Percentiles rank a stretch among this genome's conserved stretches.
Conservation (phyloP, 2,329 filamentous ascomycete species). For the Botryotinia calthae region DNA sequence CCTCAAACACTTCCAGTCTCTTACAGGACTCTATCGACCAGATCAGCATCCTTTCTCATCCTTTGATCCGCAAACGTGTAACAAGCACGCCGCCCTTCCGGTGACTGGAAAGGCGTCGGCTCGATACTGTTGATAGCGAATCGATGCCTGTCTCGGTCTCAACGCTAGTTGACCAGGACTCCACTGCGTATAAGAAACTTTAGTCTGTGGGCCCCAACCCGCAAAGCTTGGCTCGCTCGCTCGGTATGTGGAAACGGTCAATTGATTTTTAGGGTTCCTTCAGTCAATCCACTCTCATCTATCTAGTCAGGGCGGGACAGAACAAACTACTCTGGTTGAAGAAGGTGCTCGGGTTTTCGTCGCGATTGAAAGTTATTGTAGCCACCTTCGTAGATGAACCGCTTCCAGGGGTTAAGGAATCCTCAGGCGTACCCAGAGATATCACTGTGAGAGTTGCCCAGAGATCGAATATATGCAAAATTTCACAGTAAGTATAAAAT, state of each 20-base stretch:
- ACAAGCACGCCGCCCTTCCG: not conserved
- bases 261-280: not conserved
- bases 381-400: not conserved
- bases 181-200: not conserved
- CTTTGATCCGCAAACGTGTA: not conserved
- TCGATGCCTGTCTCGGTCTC: not conserved
- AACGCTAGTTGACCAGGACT: not conserved
- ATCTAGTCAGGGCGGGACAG: not conserved
- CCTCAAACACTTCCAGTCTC: not conserved
- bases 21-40: not conserved
- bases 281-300: not conserved
- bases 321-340: slow-evolving; percentile 1
- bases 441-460: not conserved
- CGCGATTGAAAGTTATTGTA: not conserved
- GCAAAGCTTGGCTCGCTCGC: not conserved
- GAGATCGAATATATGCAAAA: not conserved
- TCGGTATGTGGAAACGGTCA: not conserved
- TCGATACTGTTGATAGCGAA: not conserved
- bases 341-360: slow-evolving; percentile 12
- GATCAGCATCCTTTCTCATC: not conserved
- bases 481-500: not conserved
- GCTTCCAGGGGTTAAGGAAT: not conserved
- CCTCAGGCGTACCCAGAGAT: not conserved
- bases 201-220: not conserved
- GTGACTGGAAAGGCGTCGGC: not conserved